Percentiles rank a stretch among this genome's conserved stretches.
These are phyloP conservation scores for Amniculicola lignicola DNA, from an alignment of 495 filamentous ascomycete genomes.

Conservation along the genomic window DNA sequence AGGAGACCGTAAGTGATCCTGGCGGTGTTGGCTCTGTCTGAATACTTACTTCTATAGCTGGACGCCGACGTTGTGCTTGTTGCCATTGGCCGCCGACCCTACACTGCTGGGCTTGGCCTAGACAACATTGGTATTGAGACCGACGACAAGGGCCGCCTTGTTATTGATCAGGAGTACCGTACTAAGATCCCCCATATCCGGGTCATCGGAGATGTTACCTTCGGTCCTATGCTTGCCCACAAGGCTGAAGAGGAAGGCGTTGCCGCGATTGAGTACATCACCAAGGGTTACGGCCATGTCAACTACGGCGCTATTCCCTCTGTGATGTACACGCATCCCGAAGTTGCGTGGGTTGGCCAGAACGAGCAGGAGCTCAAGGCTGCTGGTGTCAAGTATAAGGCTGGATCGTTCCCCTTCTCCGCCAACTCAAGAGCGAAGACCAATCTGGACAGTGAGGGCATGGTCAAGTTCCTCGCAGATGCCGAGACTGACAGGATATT, in stretches of 20 bases:
- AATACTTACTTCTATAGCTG: constrained; percentile 52
- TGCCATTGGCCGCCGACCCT: constrained; percentile 92
- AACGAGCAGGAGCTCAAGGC: constrained; percentile 95
- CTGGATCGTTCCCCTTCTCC: constrained; percentile 92
- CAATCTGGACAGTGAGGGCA: constrained; percentile 92
- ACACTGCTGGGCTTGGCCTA: constrained; percentile 83
- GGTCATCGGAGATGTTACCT: constrained; percentile 93
- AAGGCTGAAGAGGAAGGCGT: constrained; percentile 99
- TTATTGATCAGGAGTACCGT: constrained; percentile 98
- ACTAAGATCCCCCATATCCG: constrained; percentile 96
- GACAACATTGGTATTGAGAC: constrained; percentile 94
- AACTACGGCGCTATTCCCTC: constrained; percentile 98
- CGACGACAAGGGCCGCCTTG: constrained; percentile 87
- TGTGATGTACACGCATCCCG: constrained; percentile 99
- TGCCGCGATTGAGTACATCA: constrained; percentile 91
- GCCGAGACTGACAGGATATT: constrained; percentile 95
- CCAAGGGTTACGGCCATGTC: constrained; percentile 94
- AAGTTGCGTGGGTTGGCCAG: constrained; percentile 98
- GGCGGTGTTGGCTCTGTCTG: constrained; percentile 11
- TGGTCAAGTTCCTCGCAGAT: constrained; percentile 96
- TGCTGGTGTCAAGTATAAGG: constrained; percentile 80
- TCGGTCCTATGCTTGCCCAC: constrained; percentile 98
- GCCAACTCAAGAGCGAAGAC: constrained; percentile 98
- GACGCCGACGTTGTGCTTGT: constrained; percentile 96
- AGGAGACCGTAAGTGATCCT: constrained; percentile 66